phyloP scores from a whole-genome alignment of 805 yeast species.

The Candida alai region DNA sequence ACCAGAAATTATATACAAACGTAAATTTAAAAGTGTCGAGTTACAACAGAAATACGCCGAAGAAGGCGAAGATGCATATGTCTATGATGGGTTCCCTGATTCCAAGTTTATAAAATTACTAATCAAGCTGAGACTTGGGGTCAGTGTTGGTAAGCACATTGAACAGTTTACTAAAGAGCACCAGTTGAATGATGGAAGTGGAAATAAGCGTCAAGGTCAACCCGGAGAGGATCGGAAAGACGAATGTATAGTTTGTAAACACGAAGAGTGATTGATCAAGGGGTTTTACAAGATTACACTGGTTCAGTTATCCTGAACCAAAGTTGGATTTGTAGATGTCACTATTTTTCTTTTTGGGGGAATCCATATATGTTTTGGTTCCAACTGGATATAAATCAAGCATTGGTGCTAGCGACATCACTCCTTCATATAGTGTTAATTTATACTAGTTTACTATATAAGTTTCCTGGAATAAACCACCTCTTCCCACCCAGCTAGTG shows the following conservation, averaged over 20 bases:
- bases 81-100: conserved; percentile 80
- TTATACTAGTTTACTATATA: too few relatives aligned
- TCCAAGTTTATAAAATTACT: conserved; percentile 70
- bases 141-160: conserved; percentile 18
- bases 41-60: conserved; percentile 12
- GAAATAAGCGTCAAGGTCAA: too few relatives aligned
- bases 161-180: not conserved
- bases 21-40: conserved; percentile 43
- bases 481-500: too few relatives aligned
- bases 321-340: too few relatives aligned
- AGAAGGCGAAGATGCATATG: conserved; percentile 23
- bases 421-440: too few relatives aligned
- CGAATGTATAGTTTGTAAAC: conserved; percentile 17
- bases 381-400: too few relatives aligned
- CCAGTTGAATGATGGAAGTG: conserved; percentile 3
- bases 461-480: too few relatives aligned
- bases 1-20: conserved; percentile 40
- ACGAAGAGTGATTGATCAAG: conserved; percentile 5
- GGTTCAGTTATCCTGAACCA: conserved; percentile 1
- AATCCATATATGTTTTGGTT: too few relatives aligned
- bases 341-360: too few relatives aligned
- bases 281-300: conserved; percentile 1
- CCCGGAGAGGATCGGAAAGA: too few relatives aligned
- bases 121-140: conserved; percentile 44
- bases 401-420: too few relatives aligned